Evolutionary conservation across 2,329 filamentous ascomycete species (phyloP), one percentile per base, ranked within the genome.

Genomic region (Cercospora sp.): DNA sequence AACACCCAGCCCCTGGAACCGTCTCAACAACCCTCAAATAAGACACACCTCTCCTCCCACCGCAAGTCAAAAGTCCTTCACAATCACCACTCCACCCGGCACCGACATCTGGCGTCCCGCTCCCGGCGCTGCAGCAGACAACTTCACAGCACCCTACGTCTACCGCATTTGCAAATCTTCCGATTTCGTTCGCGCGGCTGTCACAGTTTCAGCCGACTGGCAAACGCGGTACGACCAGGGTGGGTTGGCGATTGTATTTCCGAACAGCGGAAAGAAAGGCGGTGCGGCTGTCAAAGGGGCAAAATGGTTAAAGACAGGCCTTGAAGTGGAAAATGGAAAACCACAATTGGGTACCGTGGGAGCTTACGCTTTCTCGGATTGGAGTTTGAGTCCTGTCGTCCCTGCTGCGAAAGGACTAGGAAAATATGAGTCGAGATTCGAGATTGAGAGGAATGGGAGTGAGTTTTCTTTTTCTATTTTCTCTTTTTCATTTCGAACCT

Each of bases 391-490:
- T 65, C 69, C 69, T 20, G 58, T 71, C 13, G 63, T 66, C n/a
- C 67, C 69, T 26, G 63, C 64, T 10, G 55, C 16, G 55, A 58
- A 36, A 23, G 33, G 62, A 2, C 31, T 59, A 18, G 63, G 66
- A 20, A 60, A 33, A 26, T 67, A 64, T 20, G 65, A 59, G n/a
- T 45, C 57, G 16, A 67, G 64, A 16, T 72, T 74, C 31, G 9
- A 68, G 53, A 68, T 70, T 18, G 72, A 71, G 60, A 67, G 67
- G 58, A 67, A 73, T 85, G 87, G 87, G 2, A 82, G 83, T 74
- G 85, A 84, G 67, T 64, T 36, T 33, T 36, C 18, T 64, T 63
- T 20, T 18, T 12, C 16, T 53, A 7, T 26, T 26, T 30, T 57
- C 23, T 18, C 23, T 28, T 55, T n/a, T 28, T n/a, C 48, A 2